These are phyloP conservation scores for Penicillium paneum DNA, from an alignment of 2,329 filamentous ascomycete species.

Conservation along the genomic window DNA sequence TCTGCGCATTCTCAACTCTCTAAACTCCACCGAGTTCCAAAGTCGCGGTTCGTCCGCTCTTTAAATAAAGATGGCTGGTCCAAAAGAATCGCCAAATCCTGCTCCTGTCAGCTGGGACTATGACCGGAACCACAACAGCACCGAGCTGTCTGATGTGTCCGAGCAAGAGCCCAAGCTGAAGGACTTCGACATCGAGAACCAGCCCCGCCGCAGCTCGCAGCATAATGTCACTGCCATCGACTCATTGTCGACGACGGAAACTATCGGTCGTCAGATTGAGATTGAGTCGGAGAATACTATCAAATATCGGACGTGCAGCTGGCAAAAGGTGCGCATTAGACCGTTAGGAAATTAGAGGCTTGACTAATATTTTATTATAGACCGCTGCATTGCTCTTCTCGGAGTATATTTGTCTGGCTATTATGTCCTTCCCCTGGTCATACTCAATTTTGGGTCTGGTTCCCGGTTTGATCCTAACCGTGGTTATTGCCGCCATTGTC, in stretches of 20 bases:
- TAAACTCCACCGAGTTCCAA: conserved; percentile 31
- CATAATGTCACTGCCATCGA: conserved; percentile 23
- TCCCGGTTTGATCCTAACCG: conserved; percentile 78
- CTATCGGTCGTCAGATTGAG: conserved; percentile 66
- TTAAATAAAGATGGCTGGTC: conserved; percentile 38
- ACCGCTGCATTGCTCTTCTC: conserved; percentile 87
- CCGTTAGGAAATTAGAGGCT: background rate
- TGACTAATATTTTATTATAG: conserved; percentile 40
- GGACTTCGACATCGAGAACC: conserved; percentile 30
- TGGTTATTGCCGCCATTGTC: conserved; percentile 72
- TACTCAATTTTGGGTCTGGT: conserved; percentile 85
- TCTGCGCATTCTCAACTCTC: conserved; percentile 26
- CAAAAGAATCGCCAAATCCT: conserved; percentile 22
- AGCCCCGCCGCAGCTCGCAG: conserved; percentile 19
- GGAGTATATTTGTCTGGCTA: conserved; percentile 88
- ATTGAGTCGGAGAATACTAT: conserved; percentile 75
- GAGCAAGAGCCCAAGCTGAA: conserved; percentile 28
- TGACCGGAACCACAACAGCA: conserved; percentile 16
- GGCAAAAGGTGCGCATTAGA: conserved; percentile 68
- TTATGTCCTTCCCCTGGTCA: conserved; percentile 95
- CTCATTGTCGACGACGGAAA: conserved; percentile 43
- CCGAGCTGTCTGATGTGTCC: conserved; percentile 22
- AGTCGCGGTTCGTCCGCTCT: conserved; percentile 35
- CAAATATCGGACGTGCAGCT: conserved; percentile 89
- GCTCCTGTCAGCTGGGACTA: conserved; percentile 12